Base-by-base conservation (phyloP, 345 rosid species). In the Moricandia moricandioides region DNA sequence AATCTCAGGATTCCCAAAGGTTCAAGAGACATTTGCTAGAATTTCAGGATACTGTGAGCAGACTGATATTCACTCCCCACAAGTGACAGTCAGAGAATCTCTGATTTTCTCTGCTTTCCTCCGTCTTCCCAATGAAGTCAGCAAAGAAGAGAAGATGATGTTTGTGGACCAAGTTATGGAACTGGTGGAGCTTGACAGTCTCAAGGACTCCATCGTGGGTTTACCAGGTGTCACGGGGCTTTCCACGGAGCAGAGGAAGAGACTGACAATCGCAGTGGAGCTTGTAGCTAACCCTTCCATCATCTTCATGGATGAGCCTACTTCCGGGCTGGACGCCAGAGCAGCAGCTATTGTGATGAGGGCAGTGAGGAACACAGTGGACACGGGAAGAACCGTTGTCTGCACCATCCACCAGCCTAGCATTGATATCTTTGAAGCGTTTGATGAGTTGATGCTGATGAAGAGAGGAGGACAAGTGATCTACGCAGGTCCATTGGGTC, bases 291-390 rank as follows among this genome's bases (percentile, higher is more conserved):
- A 59, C 64, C 64, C 64, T 59, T 59, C 64, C 40, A 59, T 59
- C 64, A 59, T 59, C 64, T 59, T 59, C 64, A 59, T 59, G 64
- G 64, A 59, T 33, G 97, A 91, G 74, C 97, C 94, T 33, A 91
- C 94, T 7, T 87, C 97, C 0, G 97, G 97, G 3, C 88, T 91
- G 7, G 97, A 91, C 33, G 94, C 97, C 10, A 87, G 88, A 67
- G 97, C 94, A 11, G 94, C 94, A 0, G 97, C 94, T 37, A 91
- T 87, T 73, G 97, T 91, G 37, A 91, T 89, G 97, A 91, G 97
- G 64, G 64, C 64, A 16, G 64, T 59, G 40, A 59, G 64, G 7
- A 59, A 59, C 64, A 59, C 64, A 2, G 64, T 59, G 39, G 64
- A 59, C 64, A 59, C 64, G 0, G 64, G 64, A 59, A 59, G 64